A percentile compares a stretch with the other conserved stretches of the same genome.
Evolutionary conservation across 2,329 filamentous ascomycete genomes (phyloP).

Genomic region (Bipolaris victoriae): DNA sequence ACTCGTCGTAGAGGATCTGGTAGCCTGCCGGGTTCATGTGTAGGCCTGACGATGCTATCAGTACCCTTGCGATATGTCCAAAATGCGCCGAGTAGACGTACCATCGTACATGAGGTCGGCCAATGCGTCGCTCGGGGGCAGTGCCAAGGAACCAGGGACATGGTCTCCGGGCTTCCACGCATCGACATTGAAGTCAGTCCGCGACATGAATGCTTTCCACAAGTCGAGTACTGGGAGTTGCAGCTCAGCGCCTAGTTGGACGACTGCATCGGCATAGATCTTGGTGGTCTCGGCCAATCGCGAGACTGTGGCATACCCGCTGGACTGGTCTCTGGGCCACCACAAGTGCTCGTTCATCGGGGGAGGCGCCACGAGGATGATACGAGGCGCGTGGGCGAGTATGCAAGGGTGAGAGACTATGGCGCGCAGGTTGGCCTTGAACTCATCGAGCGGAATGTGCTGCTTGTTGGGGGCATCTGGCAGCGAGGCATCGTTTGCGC

Average conservation of each 20-base stretch:
- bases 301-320: conserved; percentile 44
- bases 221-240: conserved; percentile 75
- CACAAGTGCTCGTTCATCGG: conserved; percentile 79
- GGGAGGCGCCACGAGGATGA: conserved; percentile 81
- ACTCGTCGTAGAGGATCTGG: conserved; percentile 59
- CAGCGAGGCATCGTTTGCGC: conserved; percentile 86
- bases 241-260: conserved; percentile 64
- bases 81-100: conserved; percentile 37
- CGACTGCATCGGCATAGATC: conserved; percentile 69
- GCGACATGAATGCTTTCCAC: conserved; percentile 77
- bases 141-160: conserved; percentile 63
- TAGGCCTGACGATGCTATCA: conserved; percentile 52
- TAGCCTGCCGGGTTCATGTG: conserved; percentile 66
- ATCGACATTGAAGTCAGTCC: conserved; percentile 57
- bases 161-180: conserved; percentile 52
- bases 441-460: conserved; percentile 77
- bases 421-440: conserved; percentile 71
- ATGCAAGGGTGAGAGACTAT: conserved; percentile 77
- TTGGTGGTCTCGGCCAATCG: conserved; percentile 67
- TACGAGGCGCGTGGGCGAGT: conserved; percentile 70
- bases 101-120: conserved; percentile 63
- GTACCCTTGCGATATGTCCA: background rate
- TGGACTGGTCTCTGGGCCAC: conserved; percentile 55
- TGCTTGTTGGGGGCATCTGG: conserved; percentile 68
- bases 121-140: conserved; percentile 63